phyloP scores from a whole-genome alignment of 192 early-diverging fungal species.

The Obelidium mucronatum region DNA sequence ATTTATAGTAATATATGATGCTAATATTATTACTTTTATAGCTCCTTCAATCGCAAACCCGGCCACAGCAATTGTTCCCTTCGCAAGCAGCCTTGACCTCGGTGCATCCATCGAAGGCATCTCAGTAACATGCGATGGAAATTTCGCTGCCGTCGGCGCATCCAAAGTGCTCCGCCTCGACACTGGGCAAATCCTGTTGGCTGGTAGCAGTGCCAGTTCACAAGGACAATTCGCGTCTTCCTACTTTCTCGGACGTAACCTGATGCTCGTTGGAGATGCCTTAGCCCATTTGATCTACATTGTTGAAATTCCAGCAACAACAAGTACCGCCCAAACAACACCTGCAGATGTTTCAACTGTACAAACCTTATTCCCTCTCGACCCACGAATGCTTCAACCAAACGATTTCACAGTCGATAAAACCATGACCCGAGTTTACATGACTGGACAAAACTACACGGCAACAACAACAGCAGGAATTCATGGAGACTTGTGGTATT shows the following conservation, averaged over 20 bases:
- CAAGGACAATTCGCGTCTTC: conserved; percentile 1
- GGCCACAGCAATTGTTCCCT: neutral
- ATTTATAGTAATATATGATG: no score
- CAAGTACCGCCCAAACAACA: neutral
- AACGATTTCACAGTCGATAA: conserved; percentile 8
- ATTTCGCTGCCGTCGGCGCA: neutral
- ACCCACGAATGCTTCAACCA: conserved; percentile 2
- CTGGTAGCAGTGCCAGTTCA: neutral
- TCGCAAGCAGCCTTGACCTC: neutral
- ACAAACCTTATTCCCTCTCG: neutral
- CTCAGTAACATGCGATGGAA: conserved; percentile 1
- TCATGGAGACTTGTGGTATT: conserved; percentile 15
- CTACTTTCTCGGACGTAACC: neutral
- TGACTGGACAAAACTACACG: neutral
- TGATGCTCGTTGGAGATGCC: neutral
- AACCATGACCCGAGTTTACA: neutral
- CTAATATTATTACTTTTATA: neutral
- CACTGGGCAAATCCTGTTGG: neutral
- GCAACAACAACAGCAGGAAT: neutral
- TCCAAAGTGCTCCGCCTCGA: conserved; percentile 1
- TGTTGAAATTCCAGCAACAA: neutral
- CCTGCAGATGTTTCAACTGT: neutral
- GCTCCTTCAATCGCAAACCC: neutral
- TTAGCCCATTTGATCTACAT: neutral
- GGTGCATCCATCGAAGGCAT: neutral